These are phyloP conservation scores for Rubus parviflorus DNA, from an alignment of 306 rosid species.

Conservation along the genomic window DNA sequence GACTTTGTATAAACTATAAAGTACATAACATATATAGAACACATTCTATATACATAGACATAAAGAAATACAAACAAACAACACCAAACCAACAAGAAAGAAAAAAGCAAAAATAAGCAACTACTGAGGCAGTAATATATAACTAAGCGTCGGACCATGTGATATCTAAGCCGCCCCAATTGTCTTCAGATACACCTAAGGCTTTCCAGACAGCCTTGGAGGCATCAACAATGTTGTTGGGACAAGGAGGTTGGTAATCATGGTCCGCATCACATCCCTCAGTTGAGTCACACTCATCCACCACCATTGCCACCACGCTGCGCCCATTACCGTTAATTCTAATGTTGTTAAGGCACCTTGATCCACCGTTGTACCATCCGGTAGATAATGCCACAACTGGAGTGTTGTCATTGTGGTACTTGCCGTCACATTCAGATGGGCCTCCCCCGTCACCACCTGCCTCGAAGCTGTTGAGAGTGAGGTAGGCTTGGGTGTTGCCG, in stretches of 20 bases:
- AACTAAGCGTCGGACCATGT: neutral
- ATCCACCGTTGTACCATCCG: slow-evolving; percentile 29
- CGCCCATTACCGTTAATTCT: slow-evolving; percentile 43
- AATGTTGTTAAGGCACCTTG: slow-evolving; percentile 39
- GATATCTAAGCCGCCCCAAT: slow-evolving; percentile 12
- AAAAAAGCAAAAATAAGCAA: neutral
- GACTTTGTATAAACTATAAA: too few relatives aligned
- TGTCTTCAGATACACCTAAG: slow-evolving; percentile 8
- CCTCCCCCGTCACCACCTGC: slow-evolving; percentile 43
- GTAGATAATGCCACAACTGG: slow-evolving; percentile 53
- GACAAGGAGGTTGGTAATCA: slow-evolving; percentile 46
- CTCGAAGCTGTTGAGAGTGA: slow-evolving; percentile 48
- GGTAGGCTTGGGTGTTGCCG: slow-evolving; percentile 27
- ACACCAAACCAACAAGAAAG: neutral
- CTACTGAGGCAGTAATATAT: neutral
- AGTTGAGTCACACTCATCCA: slow-evolving; percentile 62
- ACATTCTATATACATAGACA: too few relatives aligned
- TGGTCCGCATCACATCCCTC: slow-evolving; percentile 47
- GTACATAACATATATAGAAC: too few relatives aligned
- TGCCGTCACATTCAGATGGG: slow-evolving; percentile 39
- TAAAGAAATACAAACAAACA: neutral
- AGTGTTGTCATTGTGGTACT: slow-evolving; percentile 35
- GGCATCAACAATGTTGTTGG: slow-evolving; percentile 45
- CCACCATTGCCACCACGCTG: slow-evolving; percentile 47
- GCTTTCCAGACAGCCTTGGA: slow-evolving; percentile 37